phyloP scores from a whole-genome alignment of 306 rosid genomes.

The Malus orientalis region DNA sequence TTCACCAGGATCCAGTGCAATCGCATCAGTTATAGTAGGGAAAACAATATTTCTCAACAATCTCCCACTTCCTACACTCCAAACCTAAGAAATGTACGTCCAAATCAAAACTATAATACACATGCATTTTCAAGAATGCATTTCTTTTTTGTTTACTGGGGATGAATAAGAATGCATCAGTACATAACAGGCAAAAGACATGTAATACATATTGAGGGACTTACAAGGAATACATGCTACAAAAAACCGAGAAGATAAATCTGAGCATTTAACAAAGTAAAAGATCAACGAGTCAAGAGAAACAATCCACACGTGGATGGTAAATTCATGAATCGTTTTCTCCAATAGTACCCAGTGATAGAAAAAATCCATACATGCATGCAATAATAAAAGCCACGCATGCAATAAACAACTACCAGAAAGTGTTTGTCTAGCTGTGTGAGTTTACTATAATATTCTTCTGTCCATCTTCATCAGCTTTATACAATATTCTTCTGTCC shows the following conservation, averaged over 20 bases:
- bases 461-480: too few relatives aligned
- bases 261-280: neutral
- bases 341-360: too few relatives aligned
- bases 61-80: constrained; percentile 68
- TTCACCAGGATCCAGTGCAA: constrained; percentile 76
- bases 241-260: neutral
- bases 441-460: too few relatives aligned
- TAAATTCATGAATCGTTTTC: too few relatives aligned
- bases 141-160: too few relatives aligned
- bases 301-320: neutral
- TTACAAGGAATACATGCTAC: neutral
- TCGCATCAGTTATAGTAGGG: constrained; percentile 48
- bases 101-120: neutral
- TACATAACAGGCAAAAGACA: neutral
- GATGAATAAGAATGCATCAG: too few relatives aligned
- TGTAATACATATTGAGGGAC: neutral
- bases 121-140: too few relatives aligned
- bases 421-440: too few relatives aligned
- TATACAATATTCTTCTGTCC: too few relatives aligned
- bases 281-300: neutral
- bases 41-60: constrained; percentile 59
- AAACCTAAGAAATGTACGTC: constrained; percentile 37
- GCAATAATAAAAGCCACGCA: too few relatives aligned
- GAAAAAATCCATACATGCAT: too few relatives aligned
- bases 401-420: too few relatives aligned